These are phyloP conservation scores for Cytospora schulzeri DNA, from an alignment of 2,329 filamentous ascomycete genomes.

Conservation along the genomic window DNA sequence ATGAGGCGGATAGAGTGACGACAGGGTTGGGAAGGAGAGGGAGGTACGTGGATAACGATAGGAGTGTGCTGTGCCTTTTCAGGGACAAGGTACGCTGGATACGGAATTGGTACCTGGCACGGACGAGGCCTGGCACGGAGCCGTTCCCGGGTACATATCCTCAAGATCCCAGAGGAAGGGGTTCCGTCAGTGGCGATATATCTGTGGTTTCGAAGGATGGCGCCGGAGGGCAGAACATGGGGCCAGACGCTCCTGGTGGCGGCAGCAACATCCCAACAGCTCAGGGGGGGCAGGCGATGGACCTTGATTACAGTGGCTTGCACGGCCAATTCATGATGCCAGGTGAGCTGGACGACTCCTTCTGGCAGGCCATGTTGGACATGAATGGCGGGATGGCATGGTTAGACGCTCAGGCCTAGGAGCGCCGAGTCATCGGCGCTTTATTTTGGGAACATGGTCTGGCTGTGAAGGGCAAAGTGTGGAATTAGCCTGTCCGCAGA, in stretches of 20 bases:
- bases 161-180: neutral
- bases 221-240: neutral
- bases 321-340: slow-evolving; percentile 11
- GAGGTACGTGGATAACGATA: slow-evolving; percentile 35
- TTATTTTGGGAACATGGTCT: neutral
- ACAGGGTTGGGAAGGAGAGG: slow-evolving; percentile 24
- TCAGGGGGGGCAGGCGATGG: slow-evolving; percentile 22
- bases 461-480: neutral
- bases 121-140: slow-evolving; percentile 8
- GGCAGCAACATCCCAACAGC: neutral
- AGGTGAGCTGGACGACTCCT: slow-evolving; percentile 23
- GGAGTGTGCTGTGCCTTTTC: slow-evolving; percentile 37
- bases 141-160: neutral
- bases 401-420: slow-evolving; percentile 20
- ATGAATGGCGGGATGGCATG: slow-evolving; percentile 14
- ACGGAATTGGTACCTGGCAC: slow-evolving; percentile 40
- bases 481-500: neutral
- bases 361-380: slow-evolving; percentile 27
- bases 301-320: slow-evolving; percentile 15
- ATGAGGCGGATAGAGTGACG: slow-evolving; percentile 35
- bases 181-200: neutral
- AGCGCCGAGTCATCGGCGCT: neutral
- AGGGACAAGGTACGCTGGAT: slow-evolving; percentile 44
- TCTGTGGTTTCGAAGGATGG: slow-evolving; percentile 3
- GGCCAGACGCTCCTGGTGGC: neutral